phyloP scores from a whole-genome alignment of 345 rosid genomes.

The Barbarea vulgaris region DNA sequence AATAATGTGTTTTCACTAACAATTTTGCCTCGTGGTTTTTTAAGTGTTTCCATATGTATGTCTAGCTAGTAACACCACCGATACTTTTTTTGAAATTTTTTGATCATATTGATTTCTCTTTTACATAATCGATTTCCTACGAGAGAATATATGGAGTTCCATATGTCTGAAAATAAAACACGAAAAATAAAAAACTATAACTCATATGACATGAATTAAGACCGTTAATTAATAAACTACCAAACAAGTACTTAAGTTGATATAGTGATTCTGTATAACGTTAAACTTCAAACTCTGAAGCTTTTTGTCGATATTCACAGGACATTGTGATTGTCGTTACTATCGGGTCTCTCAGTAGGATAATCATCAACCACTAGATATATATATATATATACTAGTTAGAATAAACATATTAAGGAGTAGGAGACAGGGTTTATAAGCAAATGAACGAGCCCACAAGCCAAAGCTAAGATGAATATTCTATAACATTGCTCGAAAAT shows the following conservation, averaged over 20 bases:
- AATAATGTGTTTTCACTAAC: not conserved
- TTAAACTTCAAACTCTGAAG: not conserved
- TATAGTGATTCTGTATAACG: not conserved
- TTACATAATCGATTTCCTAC: too few relatives aligned
- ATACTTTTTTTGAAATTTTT: not conserved
- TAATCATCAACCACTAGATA: conserved; percentile 15
- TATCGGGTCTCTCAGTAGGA: not conserved
- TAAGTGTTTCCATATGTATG: not conserved
- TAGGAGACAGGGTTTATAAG: conserved; percentile 25
- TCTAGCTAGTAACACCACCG: not conserved
- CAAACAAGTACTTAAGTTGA: not conserved
- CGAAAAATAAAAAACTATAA: not conserved
- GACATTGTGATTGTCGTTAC: conserved; percentile 16
- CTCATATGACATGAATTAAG: not conserved
- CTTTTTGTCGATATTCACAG: conserved; percentile 20
- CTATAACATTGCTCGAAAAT: conserved; percentile 17
- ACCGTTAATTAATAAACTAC: not conserved
- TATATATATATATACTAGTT: too few relatives aligned
- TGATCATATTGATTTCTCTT: not conserved
- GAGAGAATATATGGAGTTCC: too few relatives aligned
- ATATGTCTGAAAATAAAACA: not conserved
- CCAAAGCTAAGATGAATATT: conserved; percentile 23
- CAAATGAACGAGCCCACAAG: conserved; percentile 33
- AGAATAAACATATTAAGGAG: not conserved
- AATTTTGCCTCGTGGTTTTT: not conserved